phyloP scores from a whole-genome alignment of 2,329 filamentous ascomycete genomes.

The Lecanosticta acicola region DNA sequence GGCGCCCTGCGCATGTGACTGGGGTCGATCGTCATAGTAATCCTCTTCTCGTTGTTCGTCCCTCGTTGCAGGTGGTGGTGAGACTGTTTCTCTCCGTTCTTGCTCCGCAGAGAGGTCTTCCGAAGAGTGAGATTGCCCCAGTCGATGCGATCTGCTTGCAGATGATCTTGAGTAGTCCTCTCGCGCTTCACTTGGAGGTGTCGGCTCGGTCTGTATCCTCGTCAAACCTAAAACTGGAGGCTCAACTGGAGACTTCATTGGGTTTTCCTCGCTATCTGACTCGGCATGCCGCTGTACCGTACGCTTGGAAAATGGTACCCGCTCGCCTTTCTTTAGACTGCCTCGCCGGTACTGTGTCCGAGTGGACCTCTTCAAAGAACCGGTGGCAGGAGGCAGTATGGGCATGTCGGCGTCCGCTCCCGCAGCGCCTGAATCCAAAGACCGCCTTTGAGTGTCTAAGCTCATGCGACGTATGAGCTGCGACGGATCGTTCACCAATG shows the following conservation, averaged over 20 bases:
- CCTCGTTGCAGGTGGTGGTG: constrained; percentile 9
- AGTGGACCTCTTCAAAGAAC: constrained; percentile 80
- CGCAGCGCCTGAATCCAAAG: constrained; percentile 34
- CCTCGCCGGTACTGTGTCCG: constrained; percentile 86
- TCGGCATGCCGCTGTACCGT: constrained; percentile 58
- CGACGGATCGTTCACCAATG: constrained; percentile 73
- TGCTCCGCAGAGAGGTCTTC: constrained; percentile 22
- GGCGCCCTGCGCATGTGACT: constrained; percentile 28
- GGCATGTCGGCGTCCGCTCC: constrained; percentile 64
- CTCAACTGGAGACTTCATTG: constrained; percentile 43
- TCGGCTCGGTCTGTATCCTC: constrained; percentile 66
- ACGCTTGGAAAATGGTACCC: constrained; percentile 69
- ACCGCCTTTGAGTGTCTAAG: constrained; percentile 42
- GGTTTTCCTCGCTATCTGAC: constrained; percentile 51
- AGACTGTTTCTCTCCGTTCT: constrained; percentile 5
- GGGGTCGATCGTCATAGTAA: constrained; percentile 14
- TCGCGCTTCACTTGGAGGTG: constrained; percentile 36
- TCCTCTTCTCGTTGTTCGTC: constrained; percentile 12
- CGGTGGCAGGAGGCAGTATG: constrained; percentile 65
- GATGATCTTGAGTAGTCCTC: constrained; percentile 59
- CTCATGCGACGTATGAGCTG: constrained; percentile 65
- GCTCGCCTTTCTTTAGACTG: constrained; percentile 74
- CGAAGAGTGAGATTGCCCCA: constrained; percentile 25
- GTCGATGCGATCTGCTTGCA: constrained; percentile 44
- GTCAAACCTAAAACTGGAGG: constrained; percentile 48